Conservation (phyloP, 2,329 filamentous ascomycete species). For the Cladorrhinum sp. region DNA sequence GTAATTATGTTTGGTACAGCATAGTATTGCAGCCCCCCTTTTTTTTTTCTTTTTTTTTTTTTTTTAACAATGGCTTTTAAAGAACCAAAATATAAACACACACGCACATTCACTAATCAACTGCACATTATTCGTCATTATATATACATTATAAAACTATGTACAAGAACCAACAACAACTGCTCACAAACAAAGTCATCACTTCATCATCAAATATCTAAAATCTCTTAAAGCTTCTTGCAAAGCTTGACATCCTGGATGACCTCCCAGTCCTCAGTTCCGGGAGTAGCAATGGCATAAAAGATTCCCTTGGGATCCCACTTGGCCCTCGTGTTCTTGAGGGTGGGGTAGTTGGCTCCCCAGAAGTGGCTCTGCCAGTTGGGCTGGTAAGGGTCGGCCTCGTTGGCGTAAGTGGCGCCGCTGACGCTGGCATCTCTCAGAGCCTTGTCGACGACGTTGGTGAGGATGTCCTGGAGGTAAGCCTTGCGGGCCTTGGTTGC, state of each 20-base stretch:
- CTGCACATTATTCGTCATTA: too few species aligned
- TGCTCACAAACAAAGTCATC: neutral
- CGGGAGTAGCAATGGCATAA: conserved; percentile 42
- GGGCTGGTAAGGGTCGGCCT: conserved; percentile 34
- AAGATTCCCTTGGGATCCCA: conserved; percentile 44
- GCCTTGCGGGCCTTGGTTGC: conserved; percentile 42
- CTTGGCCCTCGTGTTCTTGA: conserved; percentile 39
- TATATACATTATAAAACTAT: neutral
- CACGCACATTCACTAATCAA: too few species aligned
- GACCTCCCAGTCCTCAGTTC: conserved; percentile 44
- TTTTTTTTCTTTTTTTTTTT: too few species aligned
- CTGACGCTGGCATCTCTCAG: conserved; percentile 37
- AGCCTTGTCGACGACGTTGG: conserved; percentile 36
- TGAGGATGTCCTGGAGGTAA: conserved; percentile 38
- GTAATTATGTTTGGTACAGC: too few species aligned
- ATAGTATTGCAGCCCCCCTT: too few species aligned
- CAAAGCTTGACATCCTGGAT: conserved; percentile 40
- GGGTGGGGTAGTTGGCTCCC: conserved; percentile 36
- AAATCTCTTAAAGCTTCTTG: conserved; percentile 26
- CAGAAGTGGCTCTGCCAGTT: conserved; percentile 41
- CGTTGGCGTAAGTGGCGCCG: conserved; percentile 45
- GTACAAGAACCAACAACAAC: too few species aligned
- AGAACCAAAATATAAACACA: too few species aligned
- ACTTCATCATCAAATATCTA: neutral
- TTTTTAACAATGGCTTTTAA: too few species aligned